Evolutionary conservation across 495 filamentous ascomycete species (phyloP), one percentile per base, ranked within the genome.

Genomic region (Penicillium roqueforti): DNA sequence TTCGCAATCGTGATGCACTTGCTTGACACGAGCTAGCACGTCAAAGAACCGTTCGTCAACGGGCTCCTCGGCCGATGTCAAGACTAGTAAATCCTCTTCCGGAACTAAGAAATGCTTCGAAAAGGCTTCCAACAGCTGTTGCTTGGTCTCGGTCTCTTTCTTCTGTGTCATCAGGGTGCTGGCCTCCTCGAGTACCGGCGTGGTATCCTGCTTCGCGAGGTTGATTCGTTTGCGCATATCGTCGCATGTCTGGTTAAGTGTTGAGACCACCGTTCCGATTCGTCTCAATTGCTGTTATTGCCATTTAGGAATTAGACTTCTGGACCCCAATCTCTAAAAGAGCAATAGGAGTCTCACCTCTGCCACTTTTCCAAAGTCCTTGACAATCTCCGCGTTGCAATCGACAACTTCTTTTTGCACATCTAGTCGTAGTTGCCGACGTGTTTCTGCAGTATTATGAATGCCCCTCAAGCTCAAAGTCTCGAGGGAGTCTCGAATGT

Each of bases 361-460:
- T 39, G 92, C 90, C 37, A 99, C 91, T 57, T 85, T 81, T 23
- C 90, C 88, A 73, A 97, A 97, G 63, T 96, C 92, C 48, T 80
- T 74, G 45, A 99, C 84, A 52, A 99, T 89, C 52, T 91, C 86
- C 29, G 86, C 91, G 84, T 97, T 97, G 71, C 89, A 89, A 54
- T 92, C 83, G 41, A 97, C 89, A 29, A 97, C 87, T 68, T 97
- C 91, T 60, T 88, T 91, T 68, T 97, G 91, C 2, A 95, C 79
- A 69, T 96, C 87, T 1, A 95, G 71, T 28, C 91, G 82, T 11
- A 97, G 70, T 57, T 87, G 85, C 28, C 93, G 83, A 10, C 93
- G 79, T 18, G 87, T 87, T 55, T 95, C 89, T 7, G 87, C 75
- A 7, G 82, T 91, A 63, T 97, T 97, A 37, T 82, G 74, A 13